phyloP scores from a whole-genome alignment of 2,329 filamentous ascomycete species.

The Teratosphaeria zuluensis region DNA sequence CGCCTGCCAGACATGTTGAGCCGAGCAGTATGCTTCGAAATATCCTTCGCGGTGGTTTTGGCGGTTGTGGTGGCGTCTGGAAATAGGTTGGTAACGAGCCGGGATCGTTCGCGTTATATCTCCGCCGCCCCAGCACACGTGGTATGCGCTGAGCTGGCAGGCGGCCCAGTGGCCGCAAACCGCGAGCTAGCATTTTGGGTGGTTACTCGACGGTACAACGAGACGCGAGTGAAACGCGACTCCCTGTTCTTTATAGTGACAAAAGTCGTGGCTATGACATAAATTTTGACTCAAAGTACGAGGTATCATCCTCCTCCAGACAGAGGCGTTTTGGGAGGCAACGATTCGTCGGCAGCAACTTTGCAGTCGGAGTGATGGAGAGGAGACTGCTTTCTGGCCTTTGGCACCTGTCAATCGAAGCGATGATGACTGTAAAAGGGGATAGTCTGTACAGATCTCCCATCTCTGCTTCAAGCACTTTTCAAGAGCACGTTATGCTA shows the following conservation, averaged over 20 bases:
- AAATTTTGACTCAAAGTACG: background rate
- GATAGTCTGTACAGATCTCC: background rate
- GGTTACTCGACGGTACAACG: background rate
- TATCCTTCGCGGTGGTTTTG: conserved; percentile 11
- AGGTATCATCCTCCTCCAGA: too few relatives aligned
- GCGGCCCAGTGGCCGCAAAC: background rate
- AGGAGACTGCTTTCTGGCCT: background rate
- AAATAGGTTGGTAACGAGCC: conserved; percentile 22
- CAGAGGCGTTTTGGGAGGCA: too few relatives aligned
- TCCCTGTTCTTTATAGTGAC: background rate
- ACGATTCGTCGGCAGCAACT: too few relatives aligned
- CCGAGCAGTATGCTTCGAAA: conserved; percentile 13
- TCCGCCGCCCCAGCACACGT: conserved; percentile 12
- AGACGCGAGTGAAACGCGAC: background rate
- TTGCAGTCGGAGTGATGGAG: too few relatives aligned
- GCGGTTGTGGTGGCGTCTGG: conserved; percentile 16
- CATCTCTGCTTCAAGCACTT: background rate
- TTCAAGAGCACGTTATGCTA: background rate
- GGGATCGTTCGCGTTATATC: conserved; percentile 12
- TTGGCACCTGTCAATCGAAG: too few relatives aligned
- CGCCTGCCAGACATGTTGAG: conserved; percentile 12
- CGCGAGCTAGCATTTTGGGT: background rate
- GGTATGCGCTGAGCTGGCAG: background rate
- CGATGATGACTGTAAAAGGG: too few relatives aligned
- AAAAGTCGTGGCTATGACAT: background rate